Conservation (phyloP, 495 filamentous ascomycete species). For the Viridothelium virens region DNA sequence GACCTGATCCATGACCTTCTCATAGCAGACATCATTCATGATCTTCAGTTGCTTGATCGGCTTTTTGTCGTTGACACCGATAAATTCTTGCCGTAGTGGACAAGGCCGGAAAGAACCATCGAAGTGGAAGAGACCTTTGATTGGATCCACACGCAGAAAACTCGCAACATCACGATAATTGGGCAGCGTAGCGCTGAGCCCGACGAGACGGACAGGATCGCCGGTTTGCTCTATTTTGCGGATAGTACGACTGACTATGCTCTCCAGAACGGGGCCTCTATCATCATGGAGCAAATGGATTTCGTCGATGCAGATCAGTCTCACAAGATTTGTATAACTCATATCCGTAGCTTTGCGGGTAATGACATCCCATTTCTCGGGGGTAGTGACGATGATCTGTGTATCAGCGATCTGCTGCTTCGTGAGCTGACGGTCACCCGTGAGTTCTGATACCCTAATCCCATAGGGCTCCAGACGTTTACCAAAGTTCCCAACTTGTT, state of each 20-base stretch:
- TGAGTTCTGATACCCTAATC: constrained; percentile 85
- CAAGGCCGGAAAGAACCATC: constrained; percentile 91
- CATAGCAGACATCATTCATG: constrained; percentile 99
- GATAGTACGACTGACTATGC: constrained; percentile 91
- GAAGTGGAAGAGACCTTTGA: constrained; percentile 88
- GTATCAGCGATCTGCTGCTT: constrained; percentile 98
- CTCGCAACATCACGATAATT: constrained; percentile 96
- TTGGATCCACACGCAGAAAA: constrained; percentile 84
- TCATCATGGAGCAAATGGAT: constrained; percentile 98
- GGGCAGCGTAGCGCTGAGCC: constrained; percentile 87
- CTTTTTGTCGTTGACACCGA: constrained; percentile 95
- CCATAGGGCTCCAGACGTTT: constrained; percentile 84
- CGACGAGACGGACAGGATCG: constrained; percentile 81
- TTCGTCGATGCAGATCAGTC: constrained; percentile 93
- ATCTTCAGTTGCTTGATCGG: constrained; percentile 98
- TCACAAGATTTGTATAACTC: constrained; percentile 93
- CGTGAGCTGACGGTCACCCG: constrained; percentile 94
- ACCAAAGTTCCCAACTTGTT: constrained; percentile 96
- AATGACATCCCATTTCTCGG: constrained; percentile 99
- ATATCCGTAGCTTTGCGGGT: constrained; percentile 95
- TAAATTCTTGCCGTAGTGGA: constrained; percentile 91
- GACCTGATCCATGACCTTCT: constrained; percentile 94
- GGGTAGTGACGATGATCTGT: constrained; percentile 96
- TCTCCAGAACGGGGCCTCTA: constrained; percentile 92
- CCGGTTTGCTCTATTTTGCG: constrained; percentile 87